These are phyloP conservation scores for Trichoderma simmonsii DNA, from an alignment of 2,329 filamentous ascomycete species.

Conservation along the genomic window DNA sequence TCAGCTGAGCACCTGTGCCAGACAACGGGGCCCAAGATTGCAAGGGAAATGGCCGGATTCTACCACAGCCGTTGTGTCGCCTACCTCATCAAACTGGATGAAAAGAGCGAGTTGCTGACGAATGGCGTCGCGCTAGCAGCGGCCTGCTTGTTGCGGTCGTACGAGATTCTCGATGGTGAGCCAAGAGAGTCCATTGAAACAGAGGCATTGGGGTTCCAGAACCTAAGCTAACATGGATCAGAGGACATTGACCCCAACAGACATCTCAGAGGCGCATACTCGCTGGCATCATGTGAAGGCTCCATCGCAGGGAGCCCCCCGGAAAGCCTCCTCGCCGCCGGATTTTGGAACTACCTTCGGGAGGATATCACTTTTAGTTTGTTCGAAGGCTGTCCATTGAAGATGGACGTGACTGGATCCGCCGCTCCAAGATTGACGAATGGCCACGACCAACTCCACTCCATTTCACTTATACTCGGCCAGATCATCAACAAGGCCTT, in stretches of 20 bases:
- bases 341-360: constrained; percentile 51
- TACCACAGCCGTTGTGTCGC: constrained; percentile 42
- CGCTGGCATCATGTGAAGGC: constrained; percentile 35
- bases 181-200: neutral
- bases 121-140: constrained; percentile 43
- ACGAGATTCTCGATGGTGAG: constrained; percentile 46
- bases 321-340: constrained; percentile 36
- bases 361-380: constrained; percentile 55
- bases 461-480: constrained; percentile 41
- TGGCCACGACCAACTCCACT: constrained; percentile 36
- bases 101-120: constrained; percentile 30
- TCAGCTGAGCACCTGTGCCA: constrained; percentile 41
- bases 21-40: constrained; percentile 26
- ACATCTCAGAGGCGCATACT: constrained; percentile 46
- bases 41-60: constrained; percentile 32
- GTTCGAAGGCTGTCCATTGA: constrained; percentile 40
- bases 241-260: constrained; percentile 41
- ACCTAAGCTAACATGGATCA: neutral
- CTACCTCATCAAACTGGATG: constrained; percentile 37
- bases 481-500: constrained; percentile 42
- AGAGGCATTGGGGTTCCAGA: neutral
- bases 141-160: constrained; percentile 47
- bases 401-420: constrained; percentile 35
- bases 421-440: constrained; percentile 20
- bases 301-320: constrained; percentile 24